Percentiles rank a stretch among this genome's conserved stretches.
These are phyloP conservation scores for Rhodotorula paludigena DNA, from an alignment of 768 basidiomycete species.

Conservation along the genomic window DNA sequence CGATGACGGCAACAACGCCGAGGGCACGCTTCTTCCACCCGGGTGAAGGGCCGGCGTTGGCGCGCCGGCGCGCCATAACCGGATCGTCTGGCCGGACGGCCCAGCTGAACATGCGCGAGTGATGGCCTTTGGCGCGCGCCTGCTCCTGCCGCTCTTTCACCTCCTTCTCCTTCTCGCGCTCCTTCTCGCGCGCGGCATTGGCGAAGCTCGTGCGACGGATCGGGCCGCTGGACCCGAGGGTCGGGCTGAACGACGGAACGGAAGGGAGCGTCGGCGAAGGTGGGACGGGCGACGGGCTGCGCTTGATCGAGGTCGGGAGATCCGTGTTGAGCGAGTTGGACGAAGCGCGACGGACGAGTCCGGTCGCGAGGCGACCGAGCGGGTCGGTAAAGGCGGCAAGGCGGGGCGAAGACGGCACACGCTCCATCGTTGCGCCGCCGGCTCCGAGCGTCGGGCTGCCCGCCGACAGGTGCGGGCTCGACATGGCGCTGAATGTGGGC, in stretches of 20 bases:
- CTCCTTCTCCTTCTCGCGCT: conserved; percentile 31
- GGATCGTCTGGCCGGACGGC: conserved; percentile 2
- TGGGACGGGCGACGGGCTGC: neutral
- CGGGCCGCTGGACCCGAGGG: neutral
- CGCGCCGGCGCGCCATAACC: neutral
- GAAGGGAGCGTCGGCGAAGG: conserved; percentile 20
- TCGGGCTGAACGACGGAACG: neutral
- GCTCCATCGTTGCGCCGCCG: conserved; percentile 4
- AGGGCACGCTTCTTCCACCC: neutral
- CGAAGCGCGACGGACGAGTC: conserved; percentile 30
- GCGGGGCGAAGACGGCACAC: conserved; percentile 26
- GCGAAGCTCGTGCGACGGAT: conserved; percentile 22
- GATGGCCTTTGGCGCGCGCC: conserved; percentile 7
- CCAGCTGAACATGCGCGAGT: conserved; percentile 29
- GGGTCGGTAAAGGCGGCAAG: conserved; percentile 31
- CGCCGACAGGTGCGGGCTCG: conserved; percentile 10
- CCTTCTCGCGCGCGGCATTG: conserved; percentile 30
- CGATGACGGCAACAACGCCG: neutral
- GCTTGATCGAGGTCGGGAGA: conserved; percentile 19
- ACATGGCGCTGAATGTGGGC: conserved; percentile 11
- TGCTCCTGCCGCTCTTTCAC: conserved; percentile 17
- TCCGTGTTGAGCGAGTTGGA: conserved; percentile 20
- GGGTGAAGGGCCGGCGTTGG: too few relatives aligned
- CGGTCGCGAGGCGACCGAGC: conserved; percentile 27
- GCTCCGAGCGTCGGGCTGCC: conserved; percentile 23